These are phyloP conservation scores for Sugiyamaella mastotermitis DNA, from an alignment of 805 yeast species.

Conservation along the genomic window DNA sequence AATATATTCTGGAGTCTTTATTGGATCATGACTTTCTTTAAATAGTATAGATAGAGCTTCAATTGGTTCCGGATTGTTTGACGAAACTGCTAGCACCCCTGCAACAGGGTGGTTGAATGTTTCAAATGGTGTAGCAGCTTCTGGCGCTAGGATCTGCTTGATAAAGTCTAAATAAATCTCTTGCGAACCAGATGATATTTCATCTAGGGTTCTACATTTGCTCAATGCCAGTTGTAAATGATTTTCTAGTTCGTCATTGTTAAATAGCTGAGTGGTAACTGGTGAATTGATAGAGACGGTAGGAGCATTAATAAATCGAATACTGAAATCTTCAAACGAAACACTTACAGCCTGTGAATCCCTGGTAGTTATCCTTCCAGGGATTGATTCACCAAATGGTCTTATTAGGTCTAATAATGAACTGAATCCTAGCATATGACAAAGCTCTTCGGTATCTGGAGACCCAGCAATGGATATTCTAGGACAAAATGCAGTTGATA, in stretches of 20 bases:
- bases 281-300: neutral
- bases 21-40: constrained; percentile 35
- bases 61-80: constrained; percentile 53
- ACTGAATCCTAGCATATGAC: constrained; percentile 37
- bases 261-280: constrained; percentile 25
- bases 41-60: constrained; percentile 47
- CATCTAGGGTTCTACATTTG: no score
- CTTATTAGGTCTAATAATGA: constrained; percentile 44
- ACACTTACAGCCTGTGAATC: constrained; percentile 47
- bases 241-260: constrained; percentile 31
- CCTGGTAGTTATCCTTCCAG: constrained; percentile 43
- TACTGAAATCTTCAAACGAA: constrained; percentile 47
- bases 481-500: constrained; percentile 43
- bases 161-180: constrained; percentile 50
- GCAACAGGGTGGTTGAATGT: constrained; percentile 82
- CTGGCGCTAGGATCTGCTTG: constrained; percentile 52
- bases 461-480: constrained; percentile 46
- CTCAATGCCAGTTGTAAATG: constrained; percentile 6
- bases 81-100: constrained; percentile 61
- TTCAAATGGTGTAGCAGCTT: constrained; percentile 68
- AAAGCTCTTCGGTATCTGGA: constrained; percentile 38
- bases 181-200: neutral
- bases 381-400: constrained; percentile 52
- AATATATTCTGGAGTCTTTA: constrained; percentile 52
- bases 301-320: constrained; percentile 37